Percentiles rank a stretch among this genome's conserved stretches.
Evolutionary conservation across 139 green algal genomes (phyloP).

Genomic region (Ettlia oleoabundans): DNA sequence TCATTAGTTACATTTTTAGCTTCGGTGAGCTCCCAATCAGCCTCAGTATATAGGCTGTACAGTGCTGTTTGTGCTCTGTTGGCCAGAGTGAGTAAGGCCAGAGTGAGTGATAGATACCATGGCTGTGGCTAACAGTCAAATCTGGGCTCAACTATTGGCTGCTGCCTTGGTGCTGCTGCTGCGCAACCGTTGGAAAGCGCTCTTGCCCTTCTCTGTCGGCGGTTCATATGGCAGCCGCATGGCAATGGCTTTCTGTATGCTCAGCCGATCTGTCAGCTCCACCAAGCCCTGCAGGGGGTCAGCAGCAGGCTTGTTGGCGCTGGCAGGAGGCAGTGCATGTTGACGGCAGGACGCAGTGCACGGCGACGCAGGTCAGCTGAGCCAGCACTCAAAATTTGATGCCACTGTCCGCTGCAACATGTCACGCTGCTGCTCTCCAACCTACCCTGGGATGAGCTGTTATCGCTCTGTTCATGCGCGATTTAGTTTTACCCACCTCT

Average conservation of each 20-base stretch:
- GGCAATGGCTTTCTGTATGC: constrained; percentile 38
- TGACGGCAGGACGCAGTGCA: too few relatives aligned
- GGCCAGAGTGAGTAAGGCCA: too few relatives aligned
- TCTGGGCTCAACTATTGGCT: neutral
- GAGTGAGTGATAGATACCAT: too few relatives aligned
- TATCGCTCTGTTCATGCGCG: neutral
- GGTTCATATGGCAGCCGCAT: constrained; percentile 31
- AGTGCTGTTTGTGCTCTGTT: neutral
- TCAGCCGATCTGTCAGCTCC: constrained; percentile 32
- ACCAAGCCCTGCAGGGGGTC: constrained; percentile 42
- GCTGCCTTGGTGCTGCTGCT: neutral
- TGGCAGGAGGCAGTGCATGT: neutral
- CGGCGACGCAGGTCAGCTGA: too few relatives aligned
- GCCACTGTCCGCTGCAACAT: too few relatives aligned
- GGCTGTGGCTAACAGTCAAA: too few relatives aligned
- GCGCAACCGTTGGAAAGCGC: neutral
- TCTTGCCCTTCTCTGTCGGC: constrained; percentile 23
- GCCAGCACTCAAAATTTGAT: too few relatives aligned
- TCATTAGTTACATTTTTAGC: too few relatives aligned
- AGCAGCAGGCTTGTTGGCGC: neutral
- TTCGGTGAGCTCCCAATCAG: too few relatives aligned
- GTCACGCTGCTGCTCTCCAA: too few relatives aligned
- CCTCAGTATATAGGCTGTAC: neutral
- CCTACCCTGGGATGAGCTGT: too few relatives aligned
- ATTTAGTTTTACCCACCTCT: constrained; percentile 25